Evolutionary conservation across 345 rosid genomes (phyloP), one percentile per base, ranked within the genome.

Genomic region (Hypericum perforatum): DNA sequence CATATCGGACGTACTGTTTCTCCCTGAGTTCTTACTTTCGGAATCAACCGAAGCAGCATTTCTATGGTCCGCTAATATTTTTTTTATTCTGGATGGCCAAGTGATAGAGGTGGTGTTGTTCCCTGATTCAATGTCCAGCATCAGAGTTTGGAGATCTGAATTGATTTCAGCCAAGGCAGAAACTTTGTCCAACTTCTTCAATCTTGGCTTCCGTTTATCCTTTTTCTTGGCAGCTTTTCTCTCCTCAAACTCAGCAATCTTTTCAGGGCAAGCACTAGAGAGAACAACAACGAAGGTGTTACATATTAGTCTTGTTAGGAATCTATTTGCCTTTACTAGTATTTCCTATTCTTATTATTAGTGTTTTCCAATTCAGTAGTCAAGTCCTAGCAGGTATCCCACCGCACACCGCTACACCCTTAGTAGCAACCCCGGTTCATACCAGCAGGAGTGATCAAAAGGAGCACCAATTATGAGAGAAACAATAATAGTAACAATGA

Each of bases 251-350:
- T 85, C 90, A 7, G 38, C 59, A 39, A 83, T 82, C 74, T 67
- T 88, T 69, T 88, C 94, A 8, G 98, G 91, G 74, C 96, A 92
- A 38, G 95, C 96, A 67, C 95, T 87, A 49, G 13, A 61, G 53
- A 53, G 5, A 45, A 45, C 4, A n/a, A n/a, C n/a, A n/a, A n/a
- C n/a, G n/a, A n/a, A n/a, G n/a, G n/a, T n/a, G n/a, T n/a, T n/a
- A n/a, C n/a, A n/a, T n/a, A n/a, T n/a, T n/a, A n/a, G n/a, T n/a
- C n/a, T n/a, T n/a, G n/a, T n/a, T n/a, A n/a, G n/a, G n/a, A n/a
- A n/a, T n/a, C n/a, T n/a, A n/a, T n/a, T n/a, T n/a, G n/a, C n/a
- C n/a, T n/a, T n/a, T n/a, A n/a, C n/a, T n/a, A n/a, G n/a, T n/a
- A n/a, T n/a, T n/a, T n/a, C n/a, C n/a, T n/a, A n/a, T n/a, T n/a